Conservation (phyloP, 352 stramenopile species). For the Globisporangium nunn region DNA sequence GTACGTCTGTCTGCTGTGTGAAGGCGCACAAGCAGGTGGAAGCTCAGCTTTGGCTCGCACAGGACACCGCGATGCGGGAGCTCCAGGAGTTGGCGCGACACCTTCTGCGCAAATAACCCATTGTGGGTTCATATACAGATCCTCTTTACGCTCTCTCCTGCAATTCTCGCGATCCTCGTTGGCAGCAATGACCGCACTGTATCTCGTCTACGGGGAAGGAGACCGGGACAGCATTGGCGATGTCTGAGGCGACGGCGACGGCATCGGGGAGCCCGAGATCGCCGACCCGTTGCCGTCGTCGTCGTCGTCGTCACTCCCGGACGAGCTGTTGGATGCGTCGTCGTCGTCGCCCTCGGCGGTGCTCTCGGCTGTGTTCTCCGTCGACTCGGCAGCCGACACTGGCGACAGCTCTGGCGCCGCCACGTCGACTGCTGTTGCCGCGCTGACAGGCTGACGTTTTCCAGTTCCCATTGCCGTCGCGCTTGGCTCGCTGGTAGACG, state of each 20-base stretch:
- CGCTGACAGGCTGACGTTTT: background rate
- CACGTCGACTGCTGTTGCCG: background rate
- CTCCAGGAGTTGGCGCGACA: constrained; percentile 25
- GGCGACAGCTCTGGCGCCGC: background rate
- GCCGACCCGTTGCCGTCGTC: constrained; percentile 51
- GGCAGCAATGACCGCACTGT: background rate
- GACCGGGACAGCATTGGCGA: constrained; percentile 56
- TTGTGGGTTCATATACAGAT: background rate
- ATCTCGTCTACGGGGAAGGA: constrained; percentile 29
- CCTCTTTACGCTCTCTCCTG: background rate
- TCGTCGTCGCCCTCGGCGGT: constrained; percentile 27
- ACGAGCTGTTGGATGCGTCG: constrained; percentile 34
- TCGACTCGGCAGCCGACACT: constrained; percentile 2
- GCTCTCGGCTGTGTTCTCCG: constrained; percentile 15
- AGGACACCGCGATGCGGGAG: constrained; percentile 25
- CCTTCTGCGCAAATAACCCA: constrained; percentile 29
- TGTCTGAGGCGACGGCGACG: constrained; percentile 39
- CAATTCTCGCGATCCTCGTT: background rate
- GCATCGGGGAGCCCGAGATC: constrained; percentile 51
- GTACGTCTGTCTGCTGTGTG: background rate
- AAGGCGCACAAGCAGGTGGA: background rate
- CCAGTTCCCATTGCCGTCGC: no score
- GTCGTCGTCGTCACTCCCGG: constrained; percentile 21
- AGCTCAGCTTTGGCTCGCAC: background rate
- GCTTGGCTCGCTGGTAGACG: background rate